Evolutionary conservation across 2,329 filamentous ascomycete genomes (phyloP).

Genomic region (Helminthosporium solani): DNA sequence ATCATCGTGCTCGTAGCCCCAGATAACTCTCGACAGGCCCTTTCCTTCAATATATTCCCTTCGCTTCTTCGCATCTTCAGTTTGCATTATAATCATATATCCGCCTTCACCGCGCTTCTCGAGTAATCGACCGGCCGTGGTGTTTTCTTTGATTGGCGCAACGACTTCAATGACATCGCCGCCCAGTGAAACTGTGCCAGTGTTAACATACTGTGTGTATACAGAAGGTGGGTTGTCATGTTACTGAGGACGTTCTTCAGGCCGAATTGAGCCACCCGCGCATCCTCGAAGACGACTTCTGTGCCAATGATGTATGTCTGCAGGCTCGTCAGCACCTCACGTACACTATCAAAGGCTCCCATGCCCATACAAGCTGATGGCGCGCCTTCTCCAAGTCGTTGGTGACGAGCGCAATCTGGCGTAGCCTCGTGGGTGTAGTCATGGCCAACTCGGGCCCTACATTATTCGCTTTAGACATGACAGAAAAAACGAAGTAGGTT

Average conservation of each 20-base stretch:
- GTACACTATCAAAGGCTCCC: background rate
- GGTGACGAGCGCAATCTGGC: conserved; percentile 39
- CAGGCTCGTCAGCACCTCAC: conserved; percentile 4
- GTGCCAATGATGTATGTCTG: conserved; percentile 43
- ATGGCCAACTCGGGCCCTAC: background rate
- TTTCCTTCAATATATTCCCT: conserved; percentile 42
- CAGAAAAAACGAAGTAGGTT: background rate
- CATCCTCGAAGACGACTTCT: conserved; percentile 44
- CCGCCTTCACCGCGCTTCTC: conserved; percentile 48
- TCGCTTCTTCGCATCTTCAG: conserved; percentile 40
- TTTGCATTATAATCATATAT: conserved; percentile 54
- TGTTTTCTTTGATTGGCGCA: conserved; percentile 41
- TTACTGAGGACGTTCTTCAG: conserved; percentile 45
- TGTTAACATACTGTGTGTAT: conserved; percentile 1
- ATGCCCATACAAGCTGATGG: conserved; percentile 27
- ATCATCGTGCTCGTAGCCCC: conserved; percentile 36
- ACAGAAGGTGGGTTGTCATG: background rate
- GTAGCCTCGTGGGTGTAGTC: conserved; percentile 32
- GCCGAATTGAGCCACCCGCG: conserved; percentile 42
- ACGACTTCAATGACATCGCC: conserved; percentile 49
- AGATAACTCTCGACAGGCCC: conserved; percentile 42
- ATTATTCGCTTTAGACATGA: conserved; percentile 16
- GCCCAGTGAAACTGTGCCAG: conserved; percentile 41
- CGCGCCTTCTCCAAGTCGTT: conserved; percentile 30
- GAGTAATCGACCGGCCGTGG: conserved; percentile 46